These are phyloP conservation scores for Poteriospumella lacustris DNA, from an alignment of 108 stramenopile species.

Conservation along the genomic window DNA sequence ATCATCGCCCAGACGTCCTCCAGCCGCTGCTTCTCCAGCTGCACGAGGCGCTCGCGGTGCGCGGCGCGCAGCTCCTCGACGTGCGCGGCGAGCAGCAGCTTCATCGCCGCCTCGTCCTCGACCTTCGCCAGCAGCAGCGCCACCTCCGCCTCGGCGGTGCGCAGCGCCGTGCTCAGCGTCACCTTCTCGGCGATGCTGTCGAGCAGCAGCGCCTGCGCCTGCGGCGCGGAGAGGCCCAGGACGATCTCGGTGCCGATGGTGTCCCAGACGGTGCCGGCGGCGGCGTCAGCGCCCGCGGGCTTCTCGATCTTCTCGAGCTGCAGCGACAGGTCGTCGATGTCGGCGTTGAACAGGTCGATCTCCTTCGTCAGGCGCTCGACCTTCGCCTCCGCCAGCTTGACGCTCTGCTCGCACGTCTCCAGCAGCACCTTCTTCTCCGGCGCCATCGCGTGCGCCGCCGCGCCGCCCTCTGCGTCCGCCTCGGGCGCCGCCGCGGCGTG, in stretches of 20 bases:
- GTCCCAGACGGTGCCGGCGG: not conserved
- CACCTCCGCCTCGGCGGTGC: not conserved
- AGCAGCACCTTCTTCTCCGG: not conserved
- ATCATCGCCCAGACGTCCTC: constrained; percentile 2
- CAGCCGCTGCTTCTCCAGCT: not conserved
- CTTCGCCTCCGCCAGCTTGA: not conserved
- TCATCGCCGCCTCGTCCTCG: not conserved
- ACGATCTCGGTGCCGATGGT: not conserved
- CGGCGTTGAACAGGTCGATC: not conserved
- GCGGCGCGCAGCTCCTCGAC: not conserved
- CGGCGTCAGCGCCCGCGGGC: not conserved
- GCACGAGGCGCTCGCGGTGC: not conserved
- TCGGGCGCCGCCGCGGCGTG: not conserved
- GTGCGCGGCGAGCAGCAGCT: not conserved
- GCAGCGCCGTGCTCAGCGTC: not conserved
- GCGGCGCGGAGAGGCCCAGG: not conserved
- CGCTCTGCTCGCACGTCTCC: not conserved
- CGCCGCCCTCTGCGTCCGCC: not conserved
- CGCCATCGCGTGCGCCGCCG: not conserved
- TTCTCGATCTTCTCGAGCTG: not conserved
- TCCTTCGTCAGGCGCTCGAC: not conserved
- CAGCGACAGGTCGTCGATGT: not conserved
- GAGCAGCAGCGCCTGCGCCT: not conserved
- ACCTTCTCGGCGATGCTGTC: not conserved
- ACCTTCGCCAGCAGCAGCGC: not conserved